These are phyloP conservation scores for Eucalyptus tenuipes DNA, from an alignment of 345 rosid genomes.

Conservation along the genomic window DNA sequence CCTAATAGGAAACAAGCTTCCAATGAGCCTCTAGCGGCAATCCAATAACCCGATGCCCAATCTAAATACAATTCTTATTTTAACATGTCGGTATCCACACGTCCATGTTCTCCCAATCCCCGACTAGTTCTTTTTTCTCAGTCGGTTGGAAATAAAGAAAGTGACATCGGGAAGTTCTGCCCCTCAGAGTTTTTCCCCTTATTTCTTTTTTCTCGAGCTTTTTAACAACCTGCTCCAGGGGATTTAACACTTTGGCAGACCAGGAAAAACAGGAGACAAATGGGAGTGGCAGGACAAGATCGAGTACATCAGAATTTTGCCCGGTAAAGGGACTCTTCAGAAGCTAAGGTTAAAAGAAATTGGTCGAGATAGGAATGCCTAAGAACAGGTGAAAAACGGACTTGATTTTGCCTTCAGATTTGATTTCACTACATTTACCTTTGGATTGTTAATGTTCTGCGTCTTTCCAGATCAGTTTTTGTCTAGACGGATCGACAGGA, in stretches of 20 bases:
- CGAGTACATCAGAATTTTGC: neutral
- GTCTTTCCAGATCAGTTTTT: neutral
- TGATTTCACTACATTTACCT: neutral
- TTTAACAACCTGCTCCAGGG: no score
- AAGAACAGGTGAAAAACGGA: neutral
- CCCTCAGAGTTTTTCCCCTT: no score
- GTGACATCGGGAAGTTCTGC: no score
- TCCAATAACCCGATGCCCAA: no score
- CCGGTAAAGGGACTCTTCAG: neutral
- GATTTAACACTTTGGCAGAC: neutral
- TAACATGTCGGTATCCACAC: rapidly evolving
- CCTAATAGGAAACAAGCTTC: no score
- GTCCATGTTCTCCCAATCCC: no score
- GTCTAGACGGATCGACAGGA: neutral
- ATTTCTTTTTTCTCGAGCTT: no score
- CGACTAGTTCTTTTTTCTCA: no score
- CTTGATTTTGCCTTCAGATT: neutral
- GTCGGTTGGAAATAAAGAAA: no score
- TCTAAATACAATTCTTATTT: no score
- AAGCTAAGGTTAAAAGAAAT: neutral
- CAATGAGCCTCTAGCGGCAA: no score
- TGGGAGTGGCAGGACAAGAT: neutral
- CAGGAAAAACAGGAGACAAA: neutral
- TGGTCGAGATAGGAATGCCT: neutral
- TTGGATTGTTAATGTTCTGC: neutral